Percentiles rank a stretch among this genome's conserved stretches.
phyloP scores from a whole-genome alignment of 257 asterid genomes.

The Asclepias syriaca region DNA sequence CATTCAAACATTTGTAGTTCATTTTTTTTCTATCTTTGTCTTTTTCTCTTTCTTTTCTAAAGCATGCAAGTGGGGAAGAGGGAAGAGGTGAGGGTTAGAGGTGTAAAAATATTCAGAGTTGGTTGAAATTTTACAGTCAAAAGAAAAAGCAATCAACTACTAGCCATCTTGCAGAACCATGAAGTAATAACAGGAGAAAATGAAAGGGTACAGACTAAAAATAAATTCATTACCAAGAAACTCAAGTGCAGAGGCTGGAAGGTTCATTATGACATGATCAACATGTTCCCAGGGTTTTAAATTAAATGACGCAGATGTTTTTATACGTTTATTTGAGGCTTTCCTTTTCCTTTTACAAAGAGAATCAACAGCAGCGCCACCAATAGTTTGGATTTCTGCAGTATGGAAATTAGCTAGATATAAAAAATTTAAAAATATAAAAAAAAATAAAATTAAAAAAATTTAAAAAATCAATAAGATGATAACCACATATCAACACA shows the following conservation, averaged over 20 bases:
- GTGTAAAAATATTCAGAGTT: background rate
- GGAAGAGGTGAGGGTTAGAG: background rate
- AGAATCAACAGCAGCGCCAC: constrained; percentile 21
- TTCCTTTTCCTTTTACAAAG: constrained; percentile 45
- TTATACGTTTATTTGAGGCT: constrained; percentile 44
- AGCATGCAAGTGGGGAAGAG: background rate
- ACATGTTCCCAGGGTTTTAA: constrained; percentile 84
- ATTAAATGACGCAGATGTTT: constrained; percentile 38
- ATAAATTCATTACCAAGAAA: constrained; percentile 65
- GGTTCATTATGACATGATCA: constrained; percentile 91
- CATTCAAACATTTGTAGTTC: background rate
- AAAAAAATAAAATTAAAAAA: too few relatives aligned
- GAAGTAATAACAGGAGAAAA: background rate
- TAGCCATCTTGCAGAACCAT: background rate
- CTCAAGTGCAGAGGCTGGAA: constrained; percentile 86
- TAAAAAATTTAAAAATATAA: background rate
- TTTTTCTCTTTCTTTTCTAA: background rate
- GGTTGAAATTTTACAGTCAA: background rate
- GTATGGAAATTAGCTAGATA: constrained; percentile 9
- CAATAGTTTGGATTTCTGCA: constrained; percentile 43
- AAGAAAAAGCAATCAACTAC: background rate
- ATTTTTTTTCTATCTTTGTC: background rate
- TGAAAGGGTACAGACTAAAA: background rate
- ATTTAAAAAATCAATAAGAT: background rate
- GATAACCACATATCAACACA: background rate